A percentile compares a stretch with the other conserved stretches of the same genome.
Evolutionary conservation across 2,329 filamentous ascomycete species (phyloP).

Genomic region (Calonectria pseudoreteaudii): DNA sequence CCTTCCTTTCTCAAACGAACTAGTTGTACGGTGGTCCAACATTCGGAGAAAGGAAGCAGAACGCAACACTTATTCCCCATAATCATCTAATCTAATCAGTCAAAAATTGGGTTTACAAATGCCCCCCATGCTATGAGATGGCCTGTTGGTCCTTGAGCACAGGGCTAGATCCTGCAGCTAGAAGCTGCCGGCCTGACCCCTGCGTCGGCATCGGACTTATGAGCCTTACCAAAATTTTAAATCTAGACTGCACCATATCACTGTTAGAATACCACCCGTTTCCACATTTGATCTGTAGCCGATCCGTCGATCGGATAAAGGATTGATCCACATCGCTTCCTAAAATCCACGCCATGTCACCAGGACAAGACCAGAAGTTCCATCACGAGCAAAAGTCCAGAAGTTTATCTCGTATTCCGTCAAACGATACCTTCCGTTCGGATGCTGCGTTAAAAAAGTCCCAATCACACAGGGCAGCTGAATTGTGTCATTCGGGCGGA

Average conservation of each 20-base stretch:
- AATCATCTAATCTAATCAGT: no score
- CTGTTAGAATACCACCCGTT: background rate
- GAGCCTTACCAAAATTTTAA: constrained; percentile 10
- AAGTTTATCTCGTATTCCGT: constrained; percentile 1
- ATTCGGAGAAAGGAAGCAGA: background rate
- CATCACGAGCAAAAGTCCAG: background rate
- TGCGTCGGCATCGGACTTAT: constrained; percentile 4
- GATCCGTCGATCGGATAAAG: constrained; percentile 1
- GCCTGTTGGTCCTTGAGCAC: background rate
- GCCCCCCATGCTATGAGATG: no score
- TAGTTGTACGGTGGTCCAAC: background rate
- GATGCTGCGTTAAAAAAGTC: constrained; percentile 3
- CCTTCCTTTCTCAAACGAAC: background rate
- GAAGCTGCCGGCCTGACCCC: background rate
- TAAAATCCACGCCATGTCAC: background rate
- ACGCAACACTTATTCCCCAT: no score
- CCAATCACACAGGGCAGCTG: constrained; percentile 16
- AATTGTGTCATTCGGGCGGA: background rate
- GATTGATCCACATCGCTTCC: constrained; percentile 6
- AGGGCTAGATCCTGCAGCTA: background rate
- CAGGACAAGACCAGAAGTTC: constrained; percentile 20
- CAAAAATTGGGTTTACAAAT: background rate
- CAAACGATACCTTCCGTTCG: background rate
- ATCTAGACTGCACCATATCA: background rate
- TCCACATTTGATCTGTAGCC: background rate